Evolutionary conservation across 2,329 filamentous ascomycete genomes (phyloP).

Genomic region (Chaetomium strumarium): DNA sequence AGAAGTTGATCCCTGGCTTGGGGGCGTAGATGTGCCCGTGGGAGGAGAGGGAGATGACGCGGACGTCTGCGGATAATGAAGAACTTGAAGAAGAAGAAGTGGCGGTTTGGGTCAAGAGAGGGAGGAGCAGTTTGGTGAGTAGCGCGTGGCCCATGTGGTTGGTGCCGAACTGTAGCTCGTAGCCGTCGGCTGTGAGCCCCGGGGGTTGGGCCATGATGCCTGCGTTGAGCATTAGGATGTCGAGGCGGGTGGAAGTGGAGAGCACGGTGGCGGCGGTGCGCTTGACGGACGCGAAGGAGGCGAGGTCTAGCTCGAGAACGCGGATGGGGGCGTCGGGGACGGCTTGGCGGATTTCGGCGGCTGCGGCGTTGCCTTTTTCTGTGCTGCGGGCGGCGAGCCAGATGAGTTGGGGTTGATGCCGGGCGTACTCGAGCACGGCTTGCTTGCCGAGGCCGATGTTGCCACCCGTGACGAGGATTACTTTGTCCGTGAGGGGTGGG

Average conservation of each 20-base stretch:
- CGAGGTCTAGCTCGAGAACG: slow-evolving; percentile 40
- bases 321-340: slow-evolving; percentile 19
- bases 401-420: slow-evolving; percentile 31
- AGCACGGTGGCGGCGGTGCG: slow-evolving; percentile 35
- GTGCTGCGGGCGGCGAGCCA: slow-evolving; percentile 34
- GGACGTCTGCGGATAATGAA: slow-evolving; percentile 24
- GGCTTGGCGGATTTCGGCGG: slow-evolving; percentile 32
- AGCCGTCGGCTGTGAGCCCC: slow-evolving; percentile 36
- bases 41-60: slow-evolving; percentile 4
- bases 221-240: slow-evolving; percentile 42
- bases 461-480: slow-evolving; percentile 43
- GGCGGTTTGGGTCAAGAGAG: slow-evolving; percentile 24
- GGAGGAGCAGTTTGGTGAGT: slow-evolving; percentile 33
- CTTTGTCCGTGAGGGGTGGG: slow-evolving; percentile 34
- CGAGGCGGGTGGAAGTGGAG: slow-evolving; percentile 29
- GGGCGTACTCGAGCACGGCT: slow-evolving; percentile 37
- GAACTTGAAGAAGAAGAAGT: too few species aligned
- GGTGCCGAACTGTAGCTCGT: slow-evolving; percentile 43
- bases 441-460: slow-evolving; percentile 45
- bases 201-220: slow-evolving; percentile 37
- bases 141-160: slow-evolving; percentile 45
- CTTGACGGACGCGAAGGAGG: slow-evolving; percentile 38
- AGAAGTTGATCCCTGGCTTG: slow-evolving; percentile 13
- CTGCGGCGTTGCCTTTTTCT: slow-evolving; percentile 31
- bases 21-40: background rate